Base-by-base conservation (phyloP, 129 eudicot species). In the Apium graveolens region DNA sequence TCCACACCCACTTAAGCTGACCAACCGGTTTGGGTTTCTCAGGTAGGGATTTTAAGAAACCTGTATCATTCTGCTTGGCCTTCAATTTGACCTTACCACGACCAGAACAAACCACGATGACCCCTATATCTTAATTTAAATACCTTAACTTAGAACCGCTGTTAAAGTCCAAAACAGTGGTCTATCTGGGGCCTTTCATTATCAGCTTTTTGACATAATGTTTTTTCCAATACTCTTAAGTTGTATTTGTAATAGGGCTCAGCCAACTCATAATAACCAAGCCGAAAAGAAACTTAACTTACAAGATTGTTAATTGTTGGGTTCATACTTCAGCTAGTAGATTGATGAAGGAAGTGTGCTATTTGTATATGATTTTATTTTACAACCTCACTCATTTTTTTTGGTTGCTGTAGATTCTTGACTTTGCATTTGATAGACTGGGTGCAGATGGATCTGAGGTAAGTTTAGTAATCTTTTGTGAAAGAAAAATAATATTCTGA, bases 371-470 rank as follows among this genome's bases (percentile, higher is more conserved):
- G 24, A 17, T 74, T 75, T 35, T n/a, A 20, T n/a, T 81, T 38
- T 46, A 31, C 48, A 46, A 20, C 37, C 74, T 78, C 20, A 69
- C 71, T 24, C 32, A 32, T 57, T 45, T 41, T 84, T 84, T 39
- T 82, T 84, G 78, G 80, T 63, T 75, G 35, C 82, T 80, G 24
- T 81, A 94, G 98, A 90, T 94, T 83, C 97, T 94, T 81, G 98
- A 94, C 89, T 94, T 94, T 82, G 97, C 90, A 43, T 94, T 94
- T 45, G 96, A 94, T 88, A 92, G 98, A 79, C 75, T 94, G 91
- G 98, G 98, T 73, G 96, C 97, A 63, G 92, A 88, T 79, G 81
- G 86, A 70, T 77, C 96, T 72, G 88, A 88, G 98, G 98, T 93
- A 70, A 31, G 74, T 65, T 65, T 13, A 65, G 21, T 65, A 10